Percentiles rank a stretch among this genome's conserved stretches.
Conservation (phyloP, 345 rosid genomes). For the Dimocarpus longan region DNA sequence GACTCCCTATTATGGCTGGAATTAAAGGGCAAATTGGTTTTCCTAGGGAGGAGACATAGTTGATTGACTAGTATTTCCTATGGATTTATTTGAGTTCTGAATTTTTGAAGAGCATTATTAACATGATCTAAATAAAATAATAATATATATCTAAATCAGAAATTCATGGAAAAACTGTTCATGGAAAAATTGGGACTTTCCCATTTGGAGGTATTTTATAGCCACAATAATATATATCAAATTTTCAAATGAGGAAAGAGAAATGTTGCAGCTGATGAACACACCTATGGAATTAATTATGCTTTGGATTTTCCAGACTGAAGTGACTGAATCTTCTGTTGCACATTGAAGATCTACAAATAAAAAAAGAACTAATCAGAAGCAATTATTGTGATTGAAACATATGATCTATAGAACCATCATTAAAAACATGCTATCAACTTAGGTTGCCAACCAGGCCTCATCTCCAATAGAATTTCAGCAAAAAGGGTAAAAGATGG, state of each 20-base stretch:
- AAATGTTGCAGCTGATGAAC: neutral
- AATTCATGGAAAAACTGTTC: too few relatives aligned
- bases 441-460: neutral
- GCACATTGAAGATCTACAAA: slow-evolving; percentile 73
- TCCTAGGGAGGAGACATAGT: too few relatives aligned
- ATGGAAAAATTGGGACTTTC: too few relatives aligned
- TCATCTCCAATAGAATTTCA: neutral
- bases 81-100: too few relatives aligned
- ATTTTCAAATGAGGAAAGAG: neutral
- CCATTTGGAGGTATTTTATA: neutral
- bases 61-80: too few relatives aligned
- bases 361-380: slow-evolving; percentile 6
- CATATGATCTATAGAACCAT: neutral
- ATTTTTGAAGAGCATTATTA: too few relatives aligned
- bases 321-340: slow-evolving; percentile 80
- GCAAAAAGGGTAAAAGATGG: neutral
- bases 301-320: slow-evolving; percentile 92
- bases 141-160: too few relatives aligned
- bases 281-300: slow-evolving; percentile 23
- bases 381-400: slow-evolving; percentile 2
- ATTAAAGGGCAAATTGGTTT: too few relatives aligned
- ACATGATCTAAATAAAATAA: too few relatives aligned
- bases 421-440: neutral
- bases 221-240: neutral
- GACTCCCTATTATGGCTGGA: too few relatives aligned